Base-by-base conservation (phyloP, 371 early-diverging fungal genomes). In the Rhizopus arrhizus region DNA sequence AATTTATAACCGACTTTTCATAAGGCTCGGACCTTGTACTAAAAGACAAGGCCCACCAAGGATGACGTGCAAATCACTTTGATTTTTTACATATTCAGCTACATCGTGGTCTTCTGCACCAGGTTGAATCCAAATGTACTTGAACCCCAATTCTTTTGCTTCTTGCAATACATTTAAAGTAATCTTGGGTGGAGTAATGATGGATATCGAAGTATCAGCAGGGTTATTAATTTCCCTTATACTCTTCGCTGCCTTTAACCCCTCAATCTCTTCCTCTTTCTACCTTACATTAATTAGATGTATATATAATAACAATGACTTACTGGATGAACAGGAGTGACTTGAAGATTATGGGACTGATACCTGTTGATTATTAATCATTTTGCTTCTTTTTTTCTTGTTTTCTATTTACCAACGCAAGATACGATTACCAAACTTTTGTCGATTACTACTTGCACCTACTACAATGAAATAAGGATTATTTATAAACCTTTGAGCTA, bases 391-490 rank as follows among this genome's bases (percentile, higher is more conserved):
- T 36, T 53, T 35, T 13, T 22, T 16, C 6, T 8, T n/a, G 29
- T 36, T 5, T 8, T 15, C 4, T 10, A 56, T 15, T 66, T 82
- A 88, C 91, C 91, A 92, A 15, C 80, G 71, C 47, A 92, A 78
- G 15, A 94, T 87, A 43, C 78, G 80, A 82, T 92, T 89, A 12
- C 95, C 93, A 70, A 86, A 91, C 82, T 94, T 94, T 41, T 82
- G 33, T 7, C 78, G 75, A 56, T 86, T 80, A 15, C 78, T 64
- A 16, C 85, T 85, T 6, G 94, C 95, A 12, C 93, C 95, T 4
- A 90, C 92, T 47, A 90, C 89, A 5, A 87, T 88, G 67, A 84
- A 90, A 36, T 78, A 70, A n/a, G 59, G 40, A 9, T 58, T 60
- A 7, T 56, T 58, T 42, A 79, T 68, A 34, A 77, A 77, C 11